Evolutionary conservation across 805 yeast genomes (phyloP).

Genomic region (Teunomyces gatunensis): DNA sequence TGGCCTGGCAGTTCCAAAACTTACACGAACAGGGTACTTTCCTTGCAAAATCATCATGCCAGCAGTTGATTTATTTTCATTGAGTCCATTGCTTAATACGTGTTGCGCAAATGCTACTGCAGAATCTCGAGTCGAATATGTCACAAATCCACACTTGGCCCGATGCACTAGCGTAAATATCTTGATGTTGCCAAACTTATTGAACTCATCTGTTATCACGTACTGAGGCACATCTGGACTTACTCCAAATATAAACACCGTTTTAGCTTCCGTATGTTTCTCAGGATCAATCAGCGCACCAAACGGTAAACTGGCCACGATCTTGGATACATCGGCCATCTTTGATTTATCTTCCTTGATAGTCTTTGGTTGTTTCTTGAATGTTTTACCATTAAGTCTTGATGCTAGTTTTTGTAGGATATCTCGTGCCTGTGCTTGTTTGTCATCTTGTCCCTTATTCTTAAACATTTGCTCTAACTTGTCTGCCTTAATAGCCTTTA

Average conservation of each 20-base stretch:
- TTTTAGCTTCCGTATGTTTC: slow-evolving; percentile 39
- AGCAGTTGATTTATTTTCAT: slow-evolving; percentile 20
- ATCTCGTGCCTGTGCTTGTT: slow-evolving; percentile 39
- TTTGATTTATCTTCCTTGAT: slow-evolving; percentile 14
- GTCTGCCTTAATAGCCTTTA: slow-evolving; percentile 42
- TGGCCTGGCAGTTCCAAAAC: slow-evolving; percentile 52
- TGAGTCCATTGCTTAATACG: slow-evolving; percentile 23
- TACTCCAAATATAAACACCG: slow-evolving; percentile 76
- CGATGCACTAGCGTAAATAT: slow-evolving; percentile 51
- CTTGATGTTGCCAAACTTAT: slow-evolving; percentile 44
- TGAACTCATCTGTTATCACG: slow-evolving; percentile 50
- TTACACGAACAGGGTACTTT: slow-evolving; percentile 47
- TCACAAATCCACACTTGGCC: slow-evolving; percentile 63
- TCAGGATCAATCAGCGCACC: slow-evolving; percentile 53
- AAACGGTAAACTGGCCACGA: slow-evolving; percentile 64
- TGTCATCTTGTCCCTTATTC: slow-evolving; percentile 7
- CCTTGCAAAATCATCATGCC: slow-evolving; percentile 31
- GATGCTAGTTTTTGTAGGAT: slow-evolving; percentile 50
- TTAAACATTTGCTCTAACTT: slow-evolving; percentile 45
- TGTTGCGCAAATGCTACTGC: slow-evolving; percentile 47
- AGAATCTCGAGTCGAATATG: slow-evolving; percentile 45
- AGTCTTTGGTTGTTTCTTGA: slow-evolving; percentile 8
- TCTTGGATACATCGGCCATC: slow-evolving; percentile 48
- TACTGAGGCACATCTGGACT: slow-evolving; percentile 66
- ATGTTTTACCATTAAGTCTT: slow-evolving; percentile 17